These are phyloP conservation scores for Eremothecium cymbalariae DNA, from an alignment of 1,139 yeast species.

Conservation along the genomic window DNA sequence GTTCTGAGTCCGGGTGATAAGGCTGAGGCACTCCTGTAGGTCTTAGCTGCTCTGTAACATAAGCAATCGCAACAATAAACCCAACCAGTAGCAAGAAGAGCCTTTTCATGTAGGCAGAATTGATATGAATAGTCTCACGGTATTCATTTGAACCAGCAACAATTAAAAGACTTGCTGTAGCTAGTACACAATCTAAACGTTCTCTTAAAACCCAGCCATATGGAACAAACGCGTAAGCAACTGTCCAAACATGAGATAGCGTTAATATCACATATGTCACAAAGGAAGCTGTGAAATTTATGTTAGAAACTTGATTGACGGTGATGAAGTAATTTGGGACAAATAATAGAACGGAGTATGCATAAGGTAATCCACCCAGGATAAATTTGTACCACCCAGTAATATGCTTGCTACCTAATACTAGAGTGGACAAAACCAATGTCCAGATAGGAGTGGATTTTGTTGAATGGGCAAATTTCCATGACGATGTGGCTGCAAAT, in stretches of 20 bases:
- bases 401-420: conserved; percentile 17
- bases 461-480: conserved; percentile 25
- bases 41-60: conserved; percentile 21
- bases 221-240: conserved; percentile 97
- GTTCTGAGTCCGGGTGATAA: conserved; percentile 62
- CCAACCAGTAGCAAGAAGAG: conserved; percentile 39
- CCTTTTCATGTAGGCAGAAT: conserved; percentile 21
- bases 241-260: conserved; percentile 90
- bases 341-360: conserved; percentile 54
- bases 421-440: conserved; percentile 39
- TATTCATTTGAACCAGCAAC: conserved; percentile 29
- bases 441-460: conserved; percentile 26
- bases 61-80: conserved; percentile 20
- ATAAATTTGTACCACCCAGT: conserved; percentile 76
- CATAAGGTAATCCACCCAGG: conserved; percentile 59
- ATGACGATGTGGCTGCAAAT: conserved; percentile 42
- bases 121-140: conserved; percentile 5
- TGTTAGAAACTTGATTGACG: conserved; percentile 52
- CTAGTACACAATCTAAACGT: conserved; percentile 68
- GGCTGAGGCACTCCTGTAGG: conserved; percentile 49
- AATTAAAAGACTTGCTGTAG: conserved; percentile 42
- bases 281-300: conserved; percentile 51
- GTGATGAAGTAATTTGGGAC: conserved; percentile 58
- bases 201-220: conserved; percentile 84
- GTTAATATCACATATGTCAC: conserved; percentile 48